Evolutionary conservation across 169 alveolate species (phyloP).

Genomic region (Plasmodium sp.): DNA sequence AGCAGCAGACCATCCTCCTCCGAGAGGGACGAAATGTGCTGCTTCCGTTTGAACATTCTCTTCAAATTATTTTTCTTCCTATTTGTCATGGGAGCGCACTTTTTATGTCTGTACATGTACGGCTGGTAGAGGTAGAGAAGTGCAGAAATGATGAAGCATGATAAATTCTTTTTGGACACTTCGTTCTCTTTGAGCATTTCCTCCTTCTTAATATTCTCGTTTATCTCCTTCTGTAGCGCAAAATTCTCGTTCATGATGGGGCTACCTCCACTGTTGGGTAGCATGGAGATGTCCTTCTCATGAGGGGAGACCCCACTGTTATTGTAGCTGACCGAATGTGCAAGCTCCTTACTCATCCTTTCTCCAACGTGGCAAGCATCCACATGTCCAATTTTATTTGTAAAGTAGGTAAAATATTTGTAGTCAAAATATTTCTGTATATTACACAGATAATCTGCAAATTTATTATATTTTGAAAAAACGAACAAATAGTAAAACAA

Average conservation of each 20-base stretch:
- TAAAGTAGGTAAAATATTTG: conserved; percentile 27
- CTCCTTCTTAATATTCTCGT: conserved; percentile 48
- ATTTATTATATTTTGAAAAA: conserved; percentile 53
- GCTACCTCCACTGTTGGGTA: not conserved
- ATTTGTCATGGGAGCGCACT: not conserved
- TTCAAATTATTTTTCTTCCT: not conserved
- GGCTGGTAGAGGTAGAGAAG: conserved; percentile 31
- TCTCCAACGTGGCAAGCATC: not conserved
- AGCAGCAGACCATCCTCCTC: not conserved
- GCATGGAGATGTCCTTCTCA: not conserved
- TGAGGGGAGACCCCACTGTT: not conserved
- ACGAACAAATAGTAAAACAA: conserved; percentile 57
- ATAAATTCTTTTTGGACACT: conserved; percentile 1
- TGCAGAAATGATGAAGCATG: not conserved
- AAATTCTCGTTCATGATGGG: conserved; percentile 16
- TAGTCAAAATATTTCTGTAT: conserved; percentile 51
- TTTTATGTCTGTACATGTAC: conserved; percentile 14
- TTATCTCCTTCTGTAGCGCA: conserved; percentile 16
- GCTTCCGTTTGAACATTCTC: not conserved
- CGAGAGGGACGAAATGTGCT: not conserved
- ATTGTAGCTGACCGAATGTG: not conserved
- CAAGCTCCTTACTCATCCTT: not conserved
- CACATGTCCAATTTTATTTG: not conserved
- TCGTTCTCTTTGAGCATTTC: conserved; percentile 41
- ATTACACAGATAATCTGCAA: conserved; percentile 41